phyloP scores from a whole-genome alignment of 768 basidiomycete genomes.

The Kwoniella dejecticola region DNA sequence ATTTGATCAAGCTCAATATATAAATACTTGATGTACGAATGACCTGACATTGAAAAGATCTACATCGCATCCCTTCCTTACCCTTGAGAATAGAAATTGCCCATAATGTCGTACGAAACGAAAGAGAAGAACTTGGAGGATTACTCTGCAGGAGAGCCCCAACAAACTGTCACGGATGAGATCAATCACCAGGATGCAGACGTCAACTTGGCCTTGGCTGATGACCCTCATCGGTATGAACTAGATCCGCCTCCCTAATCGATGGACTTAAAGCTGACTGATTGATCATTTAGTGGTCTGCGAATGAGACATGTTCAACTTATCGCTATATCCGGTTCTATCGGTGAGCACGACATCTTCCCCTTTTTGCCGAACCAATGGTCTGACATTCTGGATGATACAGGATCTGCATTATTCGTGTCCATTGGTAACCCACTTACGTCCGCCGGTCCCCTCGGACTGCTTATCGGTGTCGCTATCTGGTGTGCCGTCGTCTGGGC shows the following conservation, averaged over 20 bases:
- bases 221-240: conserved; percentile 26
- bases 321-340: conserved; percentile 41
- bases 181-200: not conserved
- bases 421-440: conserved; percentile 31
- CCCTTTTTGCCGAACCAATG: too few species aligned
- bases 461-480: conserved; percentile 31
- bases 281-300: conserved; percentile 25
- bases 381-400: too few species aligned
- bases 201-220: conserved; percentile 5
- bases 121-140: conserved; percentile 15
- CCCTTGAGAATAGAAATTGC: too few species aligned
- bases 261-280: too few species aligned
- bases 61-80: not conserved
- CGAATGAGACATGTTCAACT: conserved; percentile 41
- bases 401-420: conserved; percentile 27
- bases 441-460: conserved; percentile 30
- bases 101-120: conserved; percentile 19
- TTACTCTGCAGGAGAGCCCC: not conserved
- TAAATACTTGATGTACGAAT: too few species aligned
- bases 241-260: not conserved
- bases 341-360: too few species aligned
- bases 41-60: too few species aligned
- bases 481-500: conserved; percentile 26
- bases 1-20: not conserved
- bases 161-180: conserved; percentile 7